phyloP scores from a whole-genome alignment of 306 rosid species.

The Potentilla sterilis region DNA sequence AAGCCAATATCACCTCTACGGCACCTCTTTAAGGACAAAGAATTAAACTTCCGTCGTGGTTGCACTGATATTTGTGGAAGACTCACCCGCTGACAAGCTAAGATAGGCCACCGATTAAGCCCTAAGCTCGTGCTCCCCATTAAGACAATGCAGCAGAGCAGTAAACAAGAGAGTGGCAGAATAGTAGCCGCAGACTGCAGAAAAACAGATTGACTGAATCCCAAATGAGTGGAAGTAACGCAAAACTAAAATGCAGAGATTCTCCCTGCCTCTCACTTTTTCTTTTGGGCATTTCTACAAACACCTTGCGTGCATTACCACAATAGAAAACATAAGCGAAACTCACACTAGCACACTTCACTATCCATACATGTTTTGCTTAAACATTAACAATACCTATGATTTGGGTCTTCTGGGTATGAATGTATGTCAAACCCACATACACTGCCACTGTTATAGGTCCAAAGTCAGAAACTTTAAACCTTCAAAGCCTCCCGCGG shows the following conservation, averaged over 20 bases:
- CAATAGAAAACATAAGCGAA: not conserved
- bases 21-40: constrained; percentile 29
- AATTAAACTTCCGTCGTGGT: constrained; percentile 20
- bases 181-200: not conserved
- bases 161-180: not conserved
- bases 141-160: not conserved
- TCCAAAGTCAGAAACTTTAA: not conserved
- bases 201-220: not conserved
- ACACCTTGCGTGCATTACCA: constrained; percentile 27
- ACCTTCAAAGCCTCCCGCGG: not conserved
- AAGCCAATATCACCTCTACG: constrained; percentile 19
- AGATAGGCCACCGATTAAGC: constrained; percentile 37
- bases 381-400: constrained; percentile 2
- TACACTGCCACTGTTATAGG: not conserved
- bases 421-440: not conserved
- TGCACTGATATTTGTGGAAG: constrained; percentile 25
- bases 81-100: constrained; percentile 33
- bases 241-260: not conserved
- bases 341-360: not conserved
- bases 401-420: not conserved
- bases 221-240: not conserved
- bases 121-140: constrained; percentile 46
- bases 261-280: not conserved
- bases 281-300: constrained; percentile 38
- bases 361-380: not conserved